A percentile compares a stretch with the other conserved stretches of the same genome.
Evolutionary conservation across 2,329 filamentous ascomycete species (phyloP).

Genomic region (Stagonosporopsis chrysanthemi): DNA sequence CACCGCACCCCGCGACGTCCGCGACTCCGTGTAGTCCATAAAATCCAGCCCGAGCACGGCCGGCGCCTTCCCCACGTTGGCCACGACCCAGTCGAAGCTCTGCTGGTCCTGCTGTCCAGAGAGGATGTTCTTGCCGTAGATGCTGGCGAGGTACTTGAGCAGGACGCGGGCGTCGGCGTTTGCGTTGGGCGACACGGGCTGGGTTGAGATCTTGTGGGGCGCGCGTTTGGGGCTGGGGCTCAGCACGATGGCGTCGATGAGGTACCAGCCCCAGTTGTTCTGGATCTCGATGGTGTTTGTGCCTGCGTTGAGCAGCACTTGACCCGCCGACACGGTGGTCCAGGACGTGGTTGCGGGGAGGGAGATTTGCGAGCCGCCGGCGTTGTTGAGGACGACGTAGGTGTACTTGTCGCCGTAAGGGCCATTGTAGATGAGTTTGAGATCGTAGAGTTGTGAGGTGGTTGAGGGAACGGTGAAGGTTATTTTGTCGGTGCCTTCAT

Average conservation of each 20-base stretch:
- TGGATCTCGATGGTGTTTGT: slow-evolving; percentile 57
- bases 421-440: slow-evolving; percentile 55
- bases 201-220: slow-evolving; percentile 51
- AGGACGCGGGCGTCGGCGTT: slow-evolving; percentile 50
- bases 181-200: slow-evolving; percentile 51
- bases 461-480: slow-evolving; percentile 53
- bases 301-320: slow-evolving; percentile 55
- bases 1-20: slow-evolving; percentile 53
- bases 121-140: slow-evolving; percentile 58
- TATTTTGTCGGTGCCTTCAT: slow-evolving; percentile 53
- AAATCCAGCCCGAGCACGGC: slow-evolving; percentile 57
- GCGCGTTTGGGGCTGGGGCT: slow-evolving; percentile 47
- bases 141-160: slow-evolving; percentile 53
- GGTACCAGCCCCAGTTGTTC: slow-evolving; percentile 60
- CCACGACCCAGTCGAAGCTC: slow-evolving; percentile 54
- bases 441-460: slow-evolving; percentile 53
- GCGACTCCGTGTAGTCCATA: slow-evolving; percentile 60
- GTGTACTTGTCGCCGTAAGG: slow-evolving; percentile 58
- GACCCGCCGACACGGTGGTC: slow-evolving; percentile 53
- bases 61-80: slow-evolving; percentile 58
- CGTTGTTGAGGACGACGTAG: slow-evolving; percentile 54
- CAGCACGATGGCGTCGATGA: slow-evolving; percentile 56
- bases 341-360: slow-evolving; percentile 52
- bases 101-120: slow-evolving; percentile 59
- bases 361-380: slow-evolving; percentile 52